phyloP scores from a whole-genome alignment of 2,329 filamentous ascomycete genomes.

The Penicillium psychrosexuale region DNA sequence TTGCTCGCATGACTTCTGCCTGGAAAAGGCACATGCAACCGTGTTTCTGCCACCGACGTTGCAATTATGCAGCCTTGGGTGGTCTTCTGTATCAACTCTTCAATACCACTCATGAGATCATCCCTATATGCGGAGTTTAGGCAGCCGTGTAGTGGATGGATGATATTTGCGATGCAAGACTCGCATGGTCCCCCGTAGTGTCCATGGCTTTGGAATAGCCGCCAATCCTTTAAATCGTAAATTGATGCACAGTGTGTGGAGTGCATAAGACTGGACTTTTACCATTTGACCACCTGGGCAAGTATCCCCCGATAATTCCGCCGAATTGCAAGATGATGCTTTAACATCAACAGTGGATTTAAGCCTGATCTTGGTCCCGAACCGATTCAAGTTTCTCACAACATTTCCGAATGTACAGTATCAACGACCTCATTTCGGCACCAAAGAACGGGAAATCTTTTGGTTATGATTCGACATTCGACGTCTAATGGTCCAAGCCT shows the following conservation, averaged over 20 bases:
- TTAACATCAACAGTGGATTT: neutral
- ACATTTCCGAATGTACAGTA: neutral
- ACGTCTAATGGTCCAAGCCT: neutral
- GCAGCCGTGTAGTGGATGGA: neutral
- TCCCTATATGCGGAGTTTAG: neutral
- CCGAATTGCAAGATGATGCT: neutral
- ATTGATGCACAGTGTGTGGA: neutral
- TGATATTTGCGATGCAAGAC: neutral
- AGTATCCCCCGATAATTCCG: neutral
- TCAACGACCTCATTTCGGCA: neutral
- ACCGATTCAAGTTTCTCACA: neutral
- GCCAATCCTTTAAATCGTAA: neutral
- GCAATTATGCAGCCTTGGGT: neutral
- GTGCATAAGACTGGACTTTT: neutral
- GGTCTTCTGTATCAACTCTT: neutral
- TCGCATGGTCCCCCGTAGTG: neutral
- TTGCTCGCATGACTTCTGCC: neutral
- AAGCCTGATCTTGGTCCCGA: neutral
- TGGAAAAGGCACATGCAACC: neutral
- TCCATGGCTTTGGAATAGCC: neutral
- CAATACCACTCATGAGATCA: conserved; percentile 2
- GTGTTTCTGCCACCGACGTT: neutral
- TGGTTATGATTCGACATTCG: neutral
- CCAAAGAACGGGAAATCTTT: neutral
- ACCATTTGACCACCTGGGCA: neutral